These are phyloP conservation scores for Mucor saturninus DNA, from an alignment of 371 early-diverging fungal genomes.

Conservation along the genomic window DNA sequence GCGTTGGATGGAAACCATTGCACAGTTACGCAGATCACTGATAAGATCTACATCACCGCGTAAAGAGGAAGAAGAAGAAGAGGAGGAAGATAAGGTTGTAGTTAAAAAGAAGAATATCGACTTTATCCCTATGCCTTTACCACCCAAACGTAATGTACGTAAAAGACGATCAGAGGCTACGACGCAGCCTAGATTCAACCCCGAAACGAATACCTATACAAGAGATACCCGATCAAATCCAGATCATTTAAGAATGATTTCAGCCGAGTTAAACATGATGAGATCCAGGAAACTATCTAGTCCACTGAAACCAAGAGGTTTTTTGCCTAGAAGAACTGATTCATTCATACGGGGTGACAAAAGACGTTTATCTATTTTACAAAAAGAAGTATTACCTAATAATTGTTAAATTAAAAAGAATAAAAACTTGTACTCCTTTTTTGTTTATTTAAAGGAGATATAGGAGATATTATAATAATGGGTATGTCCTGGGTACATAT, in stretches of 20 bases:
- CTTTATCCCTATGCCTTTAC: slow-evolving; percentile 50
- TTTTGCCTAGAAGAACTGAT: slow-evolving; percentile 62
- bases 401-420: too few relatives aligned
- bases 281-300: slow-evolving; percentile 58
- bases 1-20: slow-evolving; percentile 25
- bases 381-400: slow-evolving; percentile 19
- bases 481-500: background rate
- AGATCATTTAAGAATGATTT: slow-evolving; percentile 66
- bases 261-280: slow-evolving; percentile 66
- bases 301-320: slow-evolving; percentile 66
- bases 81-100: background rate
- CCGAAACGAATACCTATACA: slow-evolving; percentile 54
- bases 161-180: slow-evolving; percentile 56
- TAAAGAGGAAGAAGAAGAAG: background rate
- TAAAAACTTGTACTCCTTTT: too few relatives aligned
- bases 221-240: slow-evolving; percentile 68
- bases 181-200: slow-evolving; percentile 55
- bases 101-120: background rate
- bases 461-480: background rate
- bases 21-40: slow-evolving; percentile 16
- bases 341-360: slow-evolving; percentile 41
- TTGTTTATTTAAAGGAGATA: too few relatives aligned
- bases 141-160: slow-evolving; percentile 38
- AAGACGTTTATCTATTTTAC: slow-evolving; percentile 36
- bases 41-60: slow-evolving; percentile 8